Evolutionary conservation across 305 asterid species (phyloP), one percentile per base, ranked within the genome.

Genomic region (Fraxinus dipetala): DNA sequence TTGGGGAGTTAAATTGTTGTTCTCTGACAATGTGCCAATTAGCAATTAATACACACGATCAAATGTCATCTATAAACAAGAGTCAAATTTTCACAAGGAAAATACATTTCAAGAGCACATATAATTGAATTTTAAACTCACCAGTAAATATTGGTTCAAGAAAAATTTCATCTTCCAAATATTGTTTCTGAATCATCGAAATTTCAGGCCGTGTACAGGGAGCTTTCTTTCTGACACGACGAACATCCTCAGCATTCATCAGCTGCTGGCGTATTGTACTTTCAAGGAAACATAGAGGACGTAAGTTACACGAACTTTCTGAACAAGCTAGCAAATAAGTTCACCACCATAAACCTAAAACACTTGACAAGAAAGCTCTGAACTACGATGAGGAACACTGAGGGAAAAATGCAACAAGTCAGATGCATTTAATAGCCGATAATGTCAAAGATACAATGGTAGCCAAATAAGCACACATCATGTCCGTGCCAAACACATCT

Each of bases 201-300:
- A 96, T 95, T 83, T 96, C 99, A 83, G 93, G 83, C 74, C 78
- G 92, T 4, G 98, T 91, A 76, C 99, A 96, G 67, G 99, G 98
- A 85, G 99, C 99, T 87, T 95, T 96, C 89, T 92, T 96, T 87
- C 99, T 90, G 59, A 91, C 84, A 78, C 99, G 98, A 48, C 98
- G 96, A 84, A 96, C 91, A 83, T 93, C 99, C 86, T 88, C 97
- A 31, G 97, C 83, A 83, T 83, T 87, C 70, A 87, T 91, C 92
- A 96, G 91, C 87, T 93, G 99, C 83, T 88, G 92, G 22, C 99
- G 91, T 87, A 96, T 96, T 81, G 80, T 90, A 83, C 99, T 96
- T 82, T 82, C 72, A 89, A 69, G 69, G 70, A 88, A 81, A 31
- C 35, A 84, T 18, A 78, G 28, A 24, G 10, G 84, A 77, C 86